Conservation (phyloP, 179 eudicot species). For the Pouteria campechiana region DNA sequence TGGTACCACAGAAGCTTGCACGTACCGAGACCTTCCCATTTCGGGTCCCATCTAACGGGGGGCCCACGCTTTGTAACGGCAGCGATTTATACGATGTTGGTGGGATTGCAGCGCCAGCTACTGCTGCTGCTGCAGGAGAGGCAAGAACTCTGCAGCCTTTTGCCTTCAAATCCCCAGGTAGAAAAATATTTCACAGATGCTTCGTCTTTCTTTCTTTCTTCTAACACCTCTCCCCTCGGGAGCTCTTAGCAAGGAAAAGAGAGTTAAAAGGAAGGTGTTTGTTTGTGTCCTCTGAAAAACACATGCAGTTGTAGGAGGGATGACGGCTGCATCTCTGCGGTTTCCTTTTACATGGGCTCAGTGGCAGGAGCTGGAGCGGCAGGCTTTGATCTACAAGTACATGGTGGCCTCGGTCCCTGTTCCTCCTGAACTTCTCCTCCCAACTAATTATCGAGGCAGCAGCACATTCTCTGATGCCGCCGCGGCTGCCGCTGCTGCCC, state of each 20-base stretch:
- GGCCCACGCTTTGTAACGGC: conserved; percentile 9
- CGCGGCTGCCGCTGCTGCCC: conserved; percentile 8
- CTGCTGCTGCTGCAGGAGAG: conserved; percentile 3
- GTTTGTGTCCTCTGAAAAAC: too few relatives aligned
- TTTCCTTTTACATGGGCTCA: conserved; percentile 67
- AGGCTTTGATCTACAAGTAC: conserved; percentile 75
- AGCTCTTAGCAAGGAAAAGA: too few relatives aligned
- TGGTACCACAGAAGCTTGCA: not conserved
- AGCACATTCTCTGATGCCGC: too few relatives aligned
- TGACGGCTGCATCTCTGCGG: conserved; percentile 31
- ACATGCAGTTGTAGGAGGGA: conserved; percentile 22
- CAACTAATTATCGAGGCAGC: conserved; percentile 5
- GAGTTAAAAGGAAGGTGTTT: not conserved
- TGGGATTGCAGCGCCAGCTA: not conserved
- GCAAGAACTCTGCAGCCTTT: conserved; percentile 28
- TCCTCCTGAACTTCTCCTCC: conserved; percentile 51
- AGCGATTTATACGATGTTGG: conserved; percentile 16
- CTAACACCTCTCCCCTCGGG: not conserved
- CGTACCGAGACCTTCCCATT: conserved; percentile 1
- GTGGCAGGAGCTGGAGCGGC: conserved; percentile 79
- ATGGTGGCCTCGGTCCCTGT: conserved; percentile 70
- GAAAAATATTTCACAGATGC: too few relatives aligned
- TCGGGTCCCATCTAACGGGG: too few relatives aligned
- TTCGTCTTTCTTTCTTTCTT: not conserved
- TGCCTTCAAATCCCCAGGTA: conserved; percentile 39